Percentiles rank a stretch among this genome's conserved stretches.
Conservation (phyloP, 192 early-diverging fungal genomes). For the Chytriomyces sp. region DNA sequence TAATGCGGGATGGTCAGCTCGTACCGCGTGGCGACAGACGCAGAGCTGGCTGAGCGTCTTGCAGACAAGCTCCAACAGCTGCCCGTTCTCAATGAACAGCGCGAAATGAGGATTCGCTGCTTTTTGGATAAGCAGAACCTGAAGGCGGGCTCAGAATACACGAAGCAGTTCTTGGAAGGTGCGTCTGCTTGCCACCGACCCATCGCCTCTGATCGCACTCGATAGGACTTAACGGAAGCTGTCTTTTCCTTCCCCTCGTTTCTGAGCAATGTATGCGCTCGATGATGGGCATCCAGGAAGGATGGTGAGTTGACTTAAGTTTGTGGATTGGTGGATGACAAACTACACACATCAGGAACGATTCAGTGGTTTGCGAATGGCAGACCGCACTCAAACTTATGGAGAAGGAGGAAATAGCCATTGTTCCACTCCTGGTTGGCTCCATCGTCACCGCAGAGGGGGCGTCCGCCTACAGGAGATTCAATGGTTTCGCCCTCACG, state of each 20-base stretch:
- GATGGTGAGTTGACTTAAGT: neutral
- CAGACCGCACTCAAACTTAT: constrained; percentile 8
- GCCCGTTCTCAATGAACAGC: constrained; percentile 14
- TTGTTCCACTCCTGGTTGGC: constrained; percentile 22
- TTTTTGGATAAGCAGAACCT: constrained; percentile 32
- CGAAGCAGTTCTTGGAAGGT: constrained; percentile 20
- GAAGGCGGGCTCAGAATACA: constrained; percentile 16
- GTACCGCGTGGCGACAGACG: constrained; percentile 28
- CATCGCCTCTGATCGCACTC: neutral
- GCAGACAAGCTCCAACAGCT: constrained; percentile 21
- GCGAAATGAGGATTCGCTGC: constrained; percentile 11
- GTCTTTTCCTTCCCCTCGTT: constrained; percentile 22
- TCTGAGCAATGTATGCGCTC: constrained; percentile 1
- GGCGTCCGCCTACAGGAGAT: constrained; percentile 16
- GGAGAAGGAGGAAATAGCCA: neutral
- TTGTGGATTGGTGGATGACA: neutral
- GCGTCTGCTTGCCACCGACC: neutral
- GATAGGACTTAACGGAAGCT: constrained; percentile 10
- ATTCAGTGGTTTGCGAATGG: constrained; percentile 21
- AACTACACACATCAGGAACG: neutral
- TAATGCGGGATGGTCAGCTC: neutral
- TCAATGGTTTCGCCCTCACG: constrained; percentile 17
- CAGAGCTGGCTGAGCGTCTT: constrained; percentile 19
- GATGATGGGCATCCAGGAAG: neutral
- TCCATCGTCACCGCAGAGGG: neutral